Evolutionary conservation across 257 asterid genomes (phyloP), one percentile per base, ranked within the genome.

Genomic region (Scutellaria galericulata): DNA sequence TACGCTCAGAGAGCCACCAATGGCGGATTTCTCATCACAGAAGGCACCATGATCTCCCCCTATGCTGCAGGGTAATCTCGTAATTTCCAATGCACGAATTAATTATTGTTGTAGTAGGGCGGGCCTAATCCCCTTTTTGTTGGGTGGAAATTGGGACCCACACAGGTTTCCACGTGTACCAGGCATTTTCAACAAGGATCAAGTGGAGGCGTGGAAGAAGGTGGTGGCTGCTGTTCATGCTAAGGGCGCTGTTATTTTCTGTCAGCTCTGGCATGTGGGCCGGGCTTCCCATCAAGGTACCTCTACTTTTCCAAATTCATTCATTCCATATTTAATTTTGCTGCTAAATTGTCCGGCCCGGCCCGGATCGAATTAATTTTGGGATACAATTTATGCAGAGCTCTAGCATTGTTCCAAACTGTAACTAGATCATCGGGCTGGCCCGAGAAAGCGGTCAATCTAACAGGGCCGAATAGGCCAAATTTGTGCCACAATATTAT

Each of bases 211-310:
- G 20, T 94, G 99, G 99, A 94, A 78, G 83, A 77, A 81, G 55
- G 87, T 87, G 18, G 98, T 94, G 55, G 85, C 84, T 31, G 88
- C 85, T 5, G 97, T 88, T 6, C 99, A 94, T 80, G 83, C 87
- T 13, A 90, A 91, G 74, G 97, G 98, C 37, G 87, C 91, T 20
- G 68, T 94, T 67, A 82, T 94, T 8, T 94, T 91, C 84, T 94
- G 99, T 81, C 98, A 94, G 74, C 84, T 94, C 12, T 94, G 99
- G 98, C 99, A 94, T 52, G 99, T 91, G 15, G 99, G 99, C 71
- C 89, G 98, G 12, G 98, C 98, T 57, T 94, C 99, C 68, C 97
- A 94, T 81, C 86, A 66, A 75, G 95, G 99, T 94, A 66, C 12
- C 12, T 1, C 60, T 3, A 2, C n/a, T 22, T 4, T 18, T 47